A percentile compares a stretch with the other conserved stretches of the same genome.
Evolutionary conservation across 2,329 filamentous ascomycete species (phyloP).

Genomic region (Microdochium nivale): DNA sequence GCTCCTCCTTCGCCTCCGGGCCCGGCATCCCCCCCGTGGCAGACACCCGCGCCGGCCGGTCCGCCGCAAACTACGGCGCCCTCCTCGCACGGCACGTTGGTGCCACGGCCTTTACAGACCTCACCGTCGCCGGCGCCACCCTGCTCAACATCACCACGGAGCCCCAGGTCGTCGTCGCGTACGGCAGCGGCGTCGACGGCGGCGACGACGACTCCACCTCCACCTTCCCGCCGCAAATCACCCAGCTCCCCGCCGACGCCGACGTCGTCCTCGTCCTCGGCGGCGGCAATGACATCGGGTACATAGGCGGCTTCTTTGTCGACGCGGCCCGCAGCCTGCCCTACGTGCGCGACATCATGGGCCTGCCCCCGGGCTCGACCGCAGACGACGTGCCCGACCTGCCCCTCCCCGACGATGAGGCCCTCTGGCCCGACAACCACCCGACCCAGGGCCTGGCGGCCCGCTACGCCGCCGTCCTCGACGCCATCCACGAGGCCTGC

Average conservation of each 20-base stretch:
- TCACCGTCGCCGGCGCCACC: slow-evolving; percentile 26
- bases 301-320: slow-evolving; percentile 23
- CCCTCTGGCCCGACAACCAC: slow-evolving; percentile 4
- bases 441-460: slow-evolving; percentile 12
- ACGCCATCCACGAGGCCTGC: slow-evolving; percentile 22
- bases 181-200: not conserved
- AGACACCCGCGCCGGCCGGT: slow-evolving; percentile 18
- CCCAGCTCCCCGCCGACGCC: slow-evolving; percentile 19
- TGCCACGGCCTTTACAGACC: slow-evolving; percentile 16
- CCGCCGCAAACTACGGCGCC: slow-evolving; percentile 25
- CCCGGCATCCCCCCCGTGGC: slow-evolving; percentile 23
- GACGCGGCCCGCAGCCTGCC: slow-evolving; percentile 14
- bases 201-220: not conserved
- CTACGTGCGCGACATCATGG: slow-evolving; percentile 5
- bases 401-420: not conserved
- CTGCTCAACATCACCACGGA: slow-evolving; percentile 25
- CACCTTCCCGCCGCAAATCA: slow-evolving; percentile 24
- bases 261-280: slow-evolving; percentile 26
- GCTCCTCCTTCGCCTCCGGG: slow-evolving; percentile 21
- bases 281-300: slow-evolving; percentile 29
- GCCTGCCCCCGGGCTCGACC: slow-evolving; percentile 5
- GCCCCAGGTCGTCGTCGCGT: slow-evolving; percentile 17
- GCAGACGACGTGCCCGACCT: slow-evolving; percentile 3
- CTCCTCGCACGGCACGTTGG: slow-evolving; percentile 16
- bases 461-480: slow-evolving; percentile 15